These are phyloP conservation scores for Colletotrichum liaoningense DNA, from an alignment of 2,329 filamentous ascomycete genomes.

Conservation along the genomic window DNA sequence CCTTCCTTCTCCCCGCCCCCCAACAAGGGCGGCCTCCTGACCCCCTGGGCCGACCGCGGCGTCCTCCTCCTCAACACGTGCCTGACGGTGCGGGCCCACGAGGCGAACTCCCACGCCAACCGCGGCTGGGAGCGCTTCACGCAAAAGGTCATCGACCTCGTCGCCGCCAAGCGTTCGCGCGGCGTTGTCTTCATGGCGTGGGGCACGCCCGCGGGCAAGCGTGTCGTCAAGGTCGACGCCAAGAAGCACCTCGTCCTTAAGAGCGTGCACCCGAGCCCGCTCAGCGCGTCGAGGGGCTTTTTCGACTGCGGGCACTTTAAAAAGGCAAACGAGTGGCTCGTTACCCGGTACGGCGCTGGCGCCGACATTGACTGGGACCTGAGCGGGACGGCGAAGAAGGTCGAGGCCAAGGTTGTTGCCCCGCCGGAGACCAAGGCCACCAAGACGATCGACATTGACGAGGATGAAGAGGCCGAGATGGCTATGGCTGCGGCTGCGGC, in stretches of 20 bases:
- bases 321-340: constrained; percentile 87
- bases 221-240: constrained; percentile 79
- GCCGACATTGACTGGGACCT: constrained; percentile 88
- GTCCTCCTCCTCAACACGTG: constrained; percentile 96
- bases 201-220: constrained; percentile 86
- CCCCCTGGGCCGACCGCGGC: constrained; percentile 92
- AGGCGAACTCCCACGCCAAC: constrained; percentile 86
- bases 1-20: constrained; percentile 81
- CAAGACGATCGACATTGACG: neutral
- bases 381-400: constrained; percentile 38
- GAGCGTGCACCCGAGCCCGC: constrained; percentile 91
- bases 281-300: constrained; percentile 86
- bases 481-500: constrained; percentile 21
- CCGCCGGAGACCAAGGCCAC: constrained; percentile 34
- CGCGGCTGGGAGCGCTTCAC: constrained; percentile 95
- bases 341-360: constrained; percentile 80
- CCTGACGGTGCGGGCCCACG: constrained; percentile 89
- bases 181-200: constrained; percentile 97
- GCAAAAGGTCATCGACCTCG: constrained; percentile 88
- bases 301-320: constrained; percentile 86
- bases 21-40: constrained; percentile 84
- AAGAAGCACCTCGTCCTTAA: constrained; percentile 84
- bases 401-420: constrained; percentile 3
- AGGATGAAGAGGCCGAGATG: neutral
- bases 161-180: constrained; percentile 78